These are phyloP conservation scores for Trichosanthes truncata DNA, from an alignment of 306 rosid species.

Conservation along the genomic window DNA sequence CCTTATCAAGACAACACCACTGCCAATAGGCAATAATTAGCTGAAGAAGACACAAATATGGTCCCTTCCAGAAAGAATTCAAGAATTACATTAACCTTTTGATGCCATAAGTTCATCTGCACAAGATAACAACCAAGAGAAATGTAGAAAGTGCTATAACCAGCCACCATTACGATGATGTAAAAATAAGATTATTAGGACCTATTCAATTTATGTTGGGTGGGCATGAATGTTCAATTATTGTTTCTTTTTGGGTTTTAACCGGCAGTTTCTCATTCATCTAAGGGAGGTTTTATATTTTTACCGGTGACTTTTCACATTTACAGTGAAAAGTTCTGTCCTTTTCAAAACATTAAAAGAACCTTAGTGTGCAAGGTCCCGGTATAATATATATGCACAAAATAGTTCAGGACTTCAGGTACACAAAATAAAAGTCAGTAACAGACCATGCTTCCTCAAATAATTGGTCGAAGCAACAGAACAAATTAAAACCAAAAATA, in stretches of 20 bases:
- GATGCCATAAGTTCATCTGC: neutral
- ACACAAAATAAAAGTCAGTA: neutral
- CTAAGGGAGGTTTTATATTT: neutral
- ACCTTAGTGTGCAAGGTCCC: neutral
- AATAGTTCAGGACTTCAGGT: neutral
- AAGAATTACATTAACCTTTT: neutral
- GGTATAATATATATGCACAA: neutral
- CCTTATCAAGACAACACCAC: neutral
- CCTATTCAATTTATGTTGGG: neutral
- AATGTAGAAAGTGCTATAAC: neutral
- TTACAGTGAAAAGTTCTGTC: neutral
- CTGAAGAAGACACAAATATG: neutral
- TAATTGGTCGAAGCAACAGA: neutral
- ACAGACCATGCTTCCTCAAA: neutral
- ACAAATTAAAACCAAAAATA: conserved; percentile 5
- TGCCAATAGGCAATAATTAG: neutral
- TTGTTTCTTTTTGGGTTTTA: neutral
- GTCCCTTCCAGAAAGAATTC: neutral
- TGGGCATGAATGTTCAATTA: neutral
- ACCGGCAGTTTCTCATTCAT: neutral
- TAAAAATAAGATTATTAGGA: neutral
- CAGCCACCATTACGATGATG: neutral
- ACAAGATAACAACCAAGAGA: neutral
- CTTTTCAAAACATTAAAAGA: neutral
- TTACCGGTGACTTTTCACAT: neutral